These are phyloP conservation scores for Cladosporium sp. DNA, from an alignment of 2,329 filamentous ascomycete species.

Conservation along the genomic window DNA sequence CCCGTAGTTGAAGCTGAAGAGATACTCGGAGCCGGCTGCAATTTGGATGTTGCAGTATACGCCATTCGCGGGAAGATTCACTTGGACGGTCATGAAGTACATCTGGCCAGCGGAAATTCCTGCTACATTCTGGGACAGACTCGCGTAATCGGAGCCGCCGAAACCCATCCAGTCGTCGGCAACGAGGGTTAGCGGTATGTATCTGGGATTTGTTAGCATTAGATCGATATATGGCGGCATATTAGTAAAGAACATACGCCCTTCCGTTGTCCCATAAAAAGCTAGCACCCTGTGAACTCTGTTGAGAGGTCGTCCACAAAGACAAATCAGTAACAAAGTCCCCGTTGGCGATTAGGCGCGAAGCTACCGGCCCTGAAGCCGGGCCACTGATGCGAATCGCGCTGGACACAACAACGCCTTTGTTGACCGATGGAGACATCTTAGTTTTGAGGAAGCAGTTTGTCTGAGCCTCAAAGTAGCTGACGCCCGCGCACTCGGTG, in stretches of 20 bases:
- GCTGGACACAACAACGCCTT: not conserved
- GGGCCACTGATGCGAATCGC: slow-evolving; percentile 9
- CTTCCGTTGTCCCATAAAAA: not conserved
- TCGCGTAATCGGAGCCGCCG: not conserved
- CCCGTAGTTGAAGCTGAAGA: not conserved
- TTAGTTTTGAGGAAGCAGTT: not conserved
- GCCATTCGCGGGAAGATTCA: not conserved
- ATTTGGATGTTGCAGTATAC: not conserved
- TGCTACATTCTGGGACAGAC: not conserved
- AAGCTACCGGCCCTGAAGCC: not conserved
- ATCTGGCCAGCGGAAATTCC: not conserved
- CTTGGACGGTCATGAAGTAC: not conserved
- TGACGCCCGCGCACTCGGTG: not conserved
- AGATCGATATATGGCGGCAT: not conserved
- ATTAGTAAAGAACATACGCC: not conserved
- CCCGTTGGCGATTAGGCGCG: not conserved
- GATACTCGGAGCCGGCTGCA: not conserved
- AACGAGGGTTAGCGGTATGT: not conserved
- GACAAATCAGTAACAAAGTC: not conserved
- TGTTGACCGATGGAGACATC: not conserved
- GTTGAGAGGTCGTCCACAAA: not conserved
- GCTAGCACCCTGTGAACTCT: not conserved
- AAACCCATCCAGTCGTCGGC: not conserved
- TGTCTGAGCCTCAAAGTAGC: not conserved
- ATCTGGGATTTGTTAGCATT: not conserved